Evolutionary conservation across 495 filamentous ascomycete genomes (phyloP).

Genomic region (Neurospora sp.): DNA sequence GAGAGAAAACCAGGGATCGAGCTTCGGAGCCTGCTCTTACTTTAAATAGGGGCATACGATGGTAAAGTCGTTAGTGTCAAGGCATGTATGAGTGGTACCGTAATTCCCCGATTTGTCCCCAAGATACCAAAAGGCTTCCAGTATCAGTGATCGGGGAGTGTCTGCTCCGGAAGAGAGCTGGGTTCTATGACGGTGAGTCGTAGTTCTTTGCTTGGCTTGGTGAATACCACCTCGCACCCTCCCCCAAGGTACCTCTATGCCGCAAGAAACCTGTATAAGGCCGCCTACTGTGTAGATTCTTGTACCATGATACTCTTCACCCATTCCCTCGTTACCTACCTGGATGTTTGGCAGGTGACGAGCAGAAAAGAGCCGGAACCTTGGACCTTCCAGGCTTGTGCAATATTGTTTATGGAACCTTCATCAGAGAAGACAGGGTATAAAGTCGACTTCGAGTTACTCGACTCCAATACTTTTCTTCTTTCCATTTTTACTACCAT

Average conservation of each 20-base stretch:
- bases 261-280: neutral
- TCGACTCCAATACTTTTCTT: neutral
- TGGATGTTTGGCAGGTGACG: neutral
- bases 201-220: neutral
- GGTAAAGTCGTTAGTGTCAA: neutral
- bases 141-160: neutral
- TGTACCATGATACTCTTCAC: neutral
- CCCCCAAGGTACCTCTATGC: neutral
- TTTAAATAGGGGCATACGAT: neutral
- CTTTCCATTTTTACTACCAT: neutral
- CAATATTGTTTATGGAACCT: neutral
- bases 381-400: neutral
- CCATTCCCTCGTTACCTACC: neutral
- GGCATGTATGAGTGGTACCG: neutral
- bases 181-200: neutral
- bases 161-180: neutral
- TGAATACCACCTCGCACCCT: neutral
- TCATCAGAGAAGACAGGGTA: neutral
- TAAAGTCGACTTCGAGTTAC: neutral
- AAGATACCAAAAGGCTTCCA: neutral
- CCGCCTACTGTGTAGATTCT: neutral
- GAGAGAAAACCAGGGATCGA: neutral
- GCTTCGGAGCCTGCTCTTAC: neutral
- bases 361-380: neutral
- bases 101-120: neutral